phyloP scores from a whole-genome alignment of 1,284 basidiomycete genomes.

The Fomitiporia mediterranea region DNA sequence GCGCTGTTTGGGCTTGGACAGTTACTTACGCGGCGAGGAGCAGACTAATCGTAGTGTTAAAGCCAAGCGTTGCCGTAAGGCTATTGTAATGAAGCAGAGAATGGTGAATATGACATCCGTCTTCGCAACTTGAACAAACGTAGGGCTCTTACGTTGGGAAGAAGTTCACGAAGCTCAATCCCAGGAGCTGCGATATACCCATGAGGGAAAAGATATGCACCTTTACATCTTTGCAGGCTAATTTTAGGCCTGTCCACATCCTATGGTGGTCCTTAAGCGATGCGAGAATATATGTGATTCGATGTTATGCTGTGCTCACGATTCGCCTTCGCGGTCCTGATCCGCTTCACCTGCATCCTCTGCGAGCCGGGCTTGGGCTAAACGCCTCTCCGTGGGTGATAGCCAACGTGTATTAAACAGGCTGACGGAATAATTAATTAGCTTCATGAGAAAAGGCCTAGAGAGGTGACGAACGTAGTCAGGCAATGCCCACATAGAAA shows the following conservation, averaged over 20 bases:
- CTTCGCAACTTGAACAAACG: neutral
- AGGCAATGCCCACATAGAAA: constrained; percentile 23
- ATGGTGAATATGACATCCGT: constrained; percentile 20
- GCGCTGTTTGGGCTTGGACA: neutral
- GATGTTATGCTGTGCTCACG: constrained; percentile 35
- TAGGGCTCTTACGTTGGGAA: constrained; percentile 55
- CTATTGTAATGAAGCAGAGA: constrained; percentile 48
- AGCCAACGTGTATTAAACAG: constrained; percentile 65
- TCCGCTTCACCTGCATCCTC: constrained; percentile 76
- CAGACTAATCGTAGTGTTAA: constrained; percentile 31
- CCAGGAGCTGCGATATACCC: constrained; percentile 47
- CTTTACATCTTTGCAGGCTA: constrained; percentile 61
- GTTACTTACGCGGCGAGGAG: constrained; percentile 34
- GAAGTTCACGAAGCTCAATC: constrained; percentile 69
- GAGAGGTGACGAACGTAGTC: constrained; percentile 25
- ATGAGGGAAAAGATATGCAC: constrained; percentile 56
- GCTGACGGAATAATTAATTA: constrained; percentile 32
- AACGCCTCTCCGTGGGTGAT: constrained; percentile 47
- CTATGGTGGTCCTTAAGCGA: constrained; percentile 29
- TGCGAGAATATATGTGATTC: constrained; percentile 1
- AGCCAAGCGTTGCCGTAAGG: constrained; percentile 36
- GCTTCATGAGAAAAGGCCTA: neutral
- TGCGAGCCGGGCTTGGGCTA: constrained; percentile 67
- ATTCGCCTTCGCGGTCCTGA: constrained; percentile 47
- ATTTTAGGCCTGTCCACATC: constrained; percentile 45